Evolutionary conservation across 2,329 filamentous ascomycete species (phyloP), one percentile per base, ranked within the genome.

Genomic region (Scedosporium minutisporum): DNA sequence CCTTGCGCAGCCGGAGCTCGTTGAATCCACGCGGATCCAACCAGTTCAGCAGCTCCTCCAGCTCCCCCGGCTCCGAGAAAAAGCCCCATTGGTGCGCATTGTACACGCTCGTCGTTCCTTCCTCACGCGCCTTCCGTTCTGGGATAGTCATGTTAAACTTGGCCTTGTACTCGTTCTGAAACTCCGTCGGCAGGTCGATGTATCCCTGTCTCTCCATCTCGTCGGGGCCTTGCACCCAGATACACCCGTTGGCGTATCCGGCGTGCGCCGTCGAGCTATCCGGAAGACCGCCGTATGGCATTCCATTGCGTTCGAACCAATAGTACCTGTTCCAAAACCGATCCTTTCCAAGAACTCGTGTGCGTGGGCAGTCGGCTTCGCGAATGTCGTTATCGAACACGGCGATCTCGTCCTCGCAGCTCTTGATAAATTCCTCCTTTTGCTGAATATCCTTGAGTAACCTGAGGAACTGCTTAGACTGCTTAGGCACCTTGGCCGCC

Each of bases 241-340:
- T 83, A 64, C 93, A 90, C 7, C 91, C 95, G 72, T 97, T 99
- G 48, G 93, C 93, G 71, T 97, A 99, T 7, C 85, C 87, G 23
- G 93, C 92, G 57, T 87, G 81, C 1, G 91, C 89, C 1, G 93
- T 97, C 16, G 93, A 97, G 73, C 91, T 96, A 66, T 84, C 85
- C 0, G 93, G 93, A 62, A 97, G 81, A 4, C 95, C 95, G 38
- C 83, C 91, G 70, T 93, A 96, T 0, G 95, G 95, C 93, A 97
- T 97, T 25, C 93, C 95, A 70, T 97, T 99, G 65, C 93, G 88
- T 76, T 99, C 95, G 73, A 97, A 97, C 93, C 95, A 99, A 80
- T 96, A 97, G 75, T 97, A 99, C 62, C 93, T 86, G 75, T 99
- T 97, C 87, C 93, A 96, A 80, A 96, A 99, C 55, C 95, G 87